phyloP scores from a whole-genome alignment of 176 grass and related monocot species.

The Carex parvula region DNA sequence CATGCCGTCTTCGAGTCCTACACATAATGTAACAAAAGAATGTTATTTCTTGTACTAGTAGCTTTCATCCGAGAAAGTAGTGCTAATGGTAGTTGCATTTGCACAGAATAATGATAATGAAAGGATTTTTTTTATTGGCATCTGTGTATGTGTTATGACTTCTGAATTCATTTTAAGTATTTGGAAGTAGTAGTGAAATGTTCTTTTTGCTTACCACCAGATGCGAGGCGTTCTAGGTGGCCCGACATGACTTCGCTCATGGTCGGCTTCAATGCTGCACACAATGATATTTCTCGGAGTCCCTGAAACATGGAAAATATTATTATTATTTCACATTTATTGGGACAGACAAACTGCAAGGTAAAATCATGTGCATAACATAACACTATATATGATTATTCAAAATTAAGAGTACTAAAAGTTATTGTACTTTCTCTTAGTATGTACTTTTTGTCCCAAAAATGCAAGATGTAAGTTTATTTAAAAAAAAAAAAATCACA shows the following conservation, averaged over 20 bases:
- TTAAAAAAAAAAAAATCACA: no score
- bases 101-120: background rate
- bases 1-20: conserved; percentile 31
- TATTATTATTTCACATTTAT: background rate
- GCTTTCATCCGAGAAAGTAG: background rate
- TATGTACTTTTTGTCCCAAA: background rate
- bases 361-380: background rate
- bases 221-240: background rate
- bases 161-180: background rate
- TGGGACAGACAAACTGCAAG: background rate
- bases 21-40: background rate
- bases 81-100: background rate
- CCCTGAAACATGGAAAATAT: conserved; percentile 3
- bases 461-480: background rate
- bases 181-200: background rate
- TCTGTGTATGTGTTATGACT: background rate
- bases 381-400: no score
- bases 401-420: no score
- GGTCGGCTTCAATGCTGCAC: conserved; percentile 13
- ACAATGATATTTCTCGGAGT: background rate
- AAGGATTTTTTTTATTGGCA: no score
- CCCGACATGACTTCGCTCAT: conserved; percentile 31
- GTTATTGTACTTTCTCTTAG: background rate
- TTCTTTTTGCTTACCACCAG: conserved; percentile 10
- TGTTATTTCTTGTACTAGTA: background rate